Conservation (phyloP, 805 yeast genomes). For the Spathaspora arborariae region DNA sequence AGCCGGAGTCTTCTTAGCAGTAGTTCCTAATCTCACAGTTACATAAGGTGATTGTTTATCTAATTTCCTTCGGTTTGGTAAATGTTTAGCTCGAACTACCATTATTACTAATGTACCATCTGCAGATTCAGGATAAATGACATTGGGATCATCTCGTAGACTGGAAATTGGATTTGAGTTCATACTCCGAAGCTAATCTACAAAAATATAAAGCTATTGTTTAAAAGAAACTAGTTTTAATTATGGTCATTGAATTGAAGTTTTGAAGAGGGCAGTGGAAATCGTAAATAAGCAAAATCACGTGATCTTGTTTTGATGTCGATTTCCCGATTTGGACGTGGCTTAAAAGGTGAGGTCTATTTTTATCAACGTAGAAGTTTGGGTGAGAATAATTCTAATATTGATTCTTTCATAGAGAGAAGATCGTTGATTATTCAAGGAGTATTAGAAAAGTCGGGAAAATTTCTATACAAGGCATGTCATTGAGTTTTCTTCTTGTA, state of each 20-base stretch:
- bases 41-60: constrained; percentile 95
- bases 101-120: constrained; percentile 66
- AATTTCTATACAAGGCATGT: too few species aligned
- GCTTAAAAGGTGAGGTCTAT: neutral
- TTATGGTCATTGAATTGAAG: neutral
- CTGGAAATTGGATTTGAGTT: neutral
- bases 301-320: neutral
- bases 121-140: constrained; percentile 28
- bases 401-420: too few species aligned
- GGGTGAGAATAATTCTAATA: too few species aligned
- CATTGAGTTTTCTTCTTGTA: too few species aligned
- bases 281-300: neutral
- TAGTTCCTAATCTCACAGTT: constrained; percentile 74
- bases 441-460: too few species aligned
- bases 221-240: neutral
- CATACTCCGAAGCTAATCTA: too few species aligned
- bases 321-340: neutral
- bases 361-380: too few species aligned
- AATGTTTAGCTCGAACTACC: constrained; percentile 75
- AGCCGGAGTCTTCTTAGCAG: constrained; percentile 74
- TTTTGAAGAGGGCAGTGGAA: constrained; percentile 1
- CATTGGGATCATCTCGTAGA: neutral
- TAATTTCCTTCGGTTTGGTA: constrained; percentile 79
- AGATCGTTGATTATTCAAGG: too few species aligned
- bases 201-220: too few species aligned